Conservation (phyloP, 305 asterid species). For the Coffea humblotiana region DNA sequence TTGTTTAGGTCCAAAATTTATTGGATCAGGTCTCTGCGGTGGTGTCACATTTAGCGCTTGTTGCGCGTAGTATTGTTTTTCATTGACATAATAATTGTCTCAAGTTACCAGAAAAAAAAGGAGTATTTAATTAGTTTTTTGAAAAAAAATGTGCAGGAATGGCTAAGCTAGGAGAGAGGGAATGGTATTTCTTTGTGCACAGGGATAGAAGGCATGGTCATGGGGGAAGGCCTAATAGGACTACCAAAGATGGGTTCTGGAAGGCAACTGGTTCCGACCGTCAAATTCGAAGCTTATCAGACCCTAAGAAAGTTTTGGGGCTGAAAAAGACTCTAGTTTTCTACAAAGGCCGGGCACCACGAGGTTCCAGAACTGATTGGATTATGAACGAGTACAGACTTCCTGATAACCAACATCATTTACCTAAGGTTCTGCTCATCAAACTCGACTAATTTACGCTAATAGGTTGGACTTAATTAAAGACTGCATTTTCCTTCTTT, state of each 20-base stretch:
- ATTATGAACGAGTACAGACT: constrained; percentile 85
- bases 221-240: constrained; percentile 79
- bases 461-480: background rate
- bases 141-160: constrained; percentile 32
- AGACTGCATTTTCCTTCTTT: background rate
- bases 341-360: constrained; percentile 80
- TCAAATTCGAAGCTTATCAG: constrained; percentile 38
- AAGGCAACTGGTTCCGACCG: constrained; percentile 90
- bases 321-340: constrained; percentile 74
- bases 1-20: too few relatives aligned
- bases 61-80: background rate
- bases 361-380: constrained; percentile 86
- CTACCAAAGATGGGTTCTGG: constrained; percentile 75
- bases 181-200: constrained; percentile 78
- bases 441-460: too few relatives aligned
- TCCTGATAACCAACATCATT: constrained; percentile 41
- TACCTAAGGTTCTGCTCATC: constrained; percentile 32
- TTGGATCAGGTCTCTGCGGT: too few relatives aligned
- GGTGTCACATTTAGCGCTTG: too few relatives aligned
- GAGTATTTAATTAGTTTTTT: too few relatives aligned
- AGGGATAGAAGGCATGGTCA: constrained; percentile 64
- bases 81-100: too few relatives aligned
- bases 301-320: constrained; percentile 50
- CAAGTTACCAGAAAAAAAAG: too few relatives aligned
- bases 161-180: constrained; percentile 77